Base-by-base conservation (phyloP, 1,284 basidiomycete genomes). In the Austroboletus rostrupii region DNA sequence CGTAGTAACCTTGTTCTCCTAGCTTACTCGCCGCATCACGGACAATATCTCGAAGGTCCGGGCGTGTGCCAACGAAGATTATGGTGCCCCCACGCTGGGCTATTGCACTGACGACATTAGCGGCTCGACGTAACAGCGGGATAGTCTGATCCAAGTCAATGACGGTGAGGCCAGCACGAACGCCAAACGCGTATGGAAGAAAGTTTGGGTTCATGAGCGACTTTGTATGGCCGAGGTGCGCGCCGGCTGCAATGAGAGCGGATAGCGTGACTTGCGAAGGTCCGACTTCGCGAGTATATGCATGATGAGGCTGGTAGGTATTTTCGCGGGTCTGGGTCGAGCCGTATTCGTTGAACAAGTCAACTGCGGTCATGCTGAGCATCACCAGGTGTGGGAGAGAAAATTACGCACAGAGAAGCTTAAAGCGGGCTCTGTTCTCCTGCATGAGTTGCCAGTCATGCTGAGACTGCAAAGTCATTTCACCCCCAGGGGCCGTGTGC, bases 111-210 rank as follows among this genome's bases (percentile, higher is more conserved):
- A 93, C 87, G 44, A 99, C 80, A 53, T 87, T 85, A 33, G 92
- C 90, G 9, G 96, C 94, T 48, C 95, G 86, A 28, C 93, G 85
- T 19, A 99, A 79, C 52, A 95, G 84, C 5, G 94, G 92, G 1
- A 99, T 75, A 0, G 97, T 98, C 58, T 90, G 87, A 68, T 98
- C 93, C 33, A 99, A 78, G 70, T 99, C 94, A 67, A 99, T 98
- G 67, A 98, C 81, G 45, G 92, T 92, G 53, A 97, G 81, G 14
- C 89, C 92, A 32, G 92, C 83, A 48, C 97, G 90, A 21, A 83
- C 84, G 53, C 96, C 97, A 67, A 98, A 98, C 40, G 96, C 86
- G 66, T 92, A 95, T n/a, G 95, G 92, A 58, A 88, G 79, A 65
- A 92, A 95, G 57, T 92, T 85, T 17, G 90, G 86, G 67, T 91